Base-by-base conservation (phyloP, 163 green algal genomes). In the Picocystis sp. region DNA sequence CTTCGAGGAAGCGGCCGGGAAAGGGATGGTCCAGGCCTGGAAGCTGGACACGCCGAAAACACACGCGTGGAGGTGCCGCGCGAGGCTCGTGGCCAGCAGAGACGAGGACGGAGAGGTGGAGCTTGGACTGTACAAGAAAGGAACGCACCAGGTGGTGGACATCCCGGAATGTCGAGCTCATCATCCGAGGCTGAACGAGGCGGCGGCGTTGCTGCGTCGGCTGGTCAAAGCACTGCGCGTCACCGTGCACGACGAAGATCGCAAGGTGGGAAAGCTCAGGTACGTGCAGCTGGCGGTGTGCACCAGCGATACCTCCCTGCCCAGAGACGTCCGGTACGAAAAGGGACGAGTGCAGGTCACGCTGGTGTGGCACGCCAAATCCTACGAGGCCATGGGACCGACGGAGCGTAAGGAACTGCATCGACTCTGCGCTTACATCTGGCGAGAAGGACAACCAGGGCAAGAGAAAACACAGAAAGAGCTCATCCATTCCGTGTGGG, bases 401-500 rank as follows among this genome's bases (percentile, higher is more conserved):
- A 8, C 29, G 29, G 29, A 38, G 29, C 5, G 29, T 5, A 38
- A 38, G 8, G 29, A 38, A 38, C 29, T 38, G 5, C 29, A 38
- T 38, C 29, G 29, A 12, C 29, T 38, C 5, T 38, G 29, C 29
- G 29, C 29, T 5, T 38, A 38, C 29, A 38, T 38, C 29, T 38
- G 29, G 29, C 29, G 29, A 38, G 29, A 38, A 38, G 29, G 29
- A 5, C 5, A 8, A 38, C 29, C 29, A 38, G 29, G 29, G 8
- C 29, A 38, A 38, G 29, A 38, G 5, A 38, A 38, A 8, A 38
- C 29, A 5, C 0, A 12, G 29, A 5, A 38, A 38, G 29, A 38
- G 22, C 60, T 86, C 53, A 41, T 83, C 23, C 78, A 87, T 59
- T 88, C 78, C 0, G 45, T 87, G 21, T 85, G 77, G 76, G 60